These are phyloP conservation scores for Pachysandra terminalis DNA, from an alignment of 164 flowering plant genomes.

Conservation along the genomic window DNA sequence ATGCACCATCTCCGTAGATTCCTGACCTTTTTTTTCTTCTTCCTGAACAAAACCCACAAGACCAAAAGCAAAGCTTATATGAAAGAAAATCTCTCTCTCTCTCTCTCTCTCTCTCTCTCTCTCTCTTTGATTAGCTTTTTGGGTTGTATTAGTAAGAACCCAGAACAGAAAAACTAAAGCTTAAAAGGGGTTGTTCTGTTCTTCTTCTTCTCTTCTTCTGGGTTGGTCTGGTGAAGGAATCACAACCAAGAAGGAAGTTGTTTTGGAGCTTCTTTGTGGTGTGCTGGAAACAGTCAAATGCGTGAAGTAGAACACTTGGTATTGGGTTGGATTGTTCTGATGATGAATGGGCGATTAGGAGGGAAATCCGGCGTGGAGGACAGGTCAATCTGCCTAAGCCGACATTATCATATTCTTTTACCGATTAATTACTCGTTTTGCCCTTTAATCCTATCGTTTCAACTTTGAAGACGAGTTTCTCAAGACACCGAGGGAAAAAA, in stretches of 20 bases:
- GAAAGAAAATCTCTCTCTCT: background rate
- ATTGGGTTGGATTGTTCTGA: background rate
- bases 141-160: background rate
- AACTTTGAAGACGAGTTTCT: too few species aligned
- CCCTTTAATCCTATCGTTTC: too few species aligned
- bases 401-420: too few species aligned
- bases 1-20: conserved; percentile 37
- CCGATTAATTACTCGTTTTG: too few species aligned
- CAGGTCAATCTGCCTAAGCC: too few species aligned
- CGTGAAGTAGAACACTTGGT: background rate
- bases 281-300: background rate
- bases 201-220: background rate
- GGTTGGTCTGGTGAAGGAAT: background rate
- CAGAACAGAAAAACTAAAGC: background rate
- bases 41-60: background rate
- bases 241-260: background rate
- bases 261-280: background rate
- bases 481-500: too few species aligned
- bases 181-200: background rate
- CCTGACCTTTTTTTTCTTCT: background rate
- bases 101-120: background rate
- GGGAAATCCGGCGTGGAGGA: too few species aligned
- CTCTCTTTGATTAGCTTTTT: background rate
- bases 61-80: background rate
- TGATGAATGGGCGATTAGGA: background rate